phyloP scores from a whole-genome alignment of 2,329 filamentous ascomycete genomes.

The Cladosporium colombiae region DNA sequence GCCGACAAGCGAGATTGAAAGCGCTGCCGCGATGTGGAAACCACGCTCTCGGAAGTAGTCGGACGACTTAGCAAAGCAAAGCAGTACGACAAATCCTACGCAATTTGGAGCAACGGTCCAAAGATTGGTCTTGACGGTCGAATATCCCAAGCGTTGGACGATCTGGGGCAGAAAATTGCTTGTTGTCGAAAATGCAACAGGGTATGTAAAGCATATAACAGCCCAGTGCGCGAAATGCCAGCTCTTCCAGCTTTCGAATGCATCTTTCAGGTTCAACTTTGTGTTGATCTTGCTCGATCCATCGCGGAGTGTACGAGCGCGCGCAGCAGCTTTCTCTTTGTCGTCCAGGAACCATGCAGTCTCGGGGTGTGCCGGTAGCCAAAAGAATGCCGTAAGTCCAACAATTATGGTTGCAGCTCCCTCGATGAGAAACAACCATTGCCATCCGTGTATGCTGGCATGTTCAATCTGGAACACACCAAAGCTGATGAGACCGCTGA shows the following conservation, averaged over 20 bases:
- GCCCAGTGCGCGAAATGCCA: constrained; percentile 49
- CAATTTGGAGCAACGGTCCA: constrained; percentile 53
- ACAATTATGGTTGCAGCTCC: constrained; percentile 41
- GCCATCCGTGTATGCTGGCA: constrained; percentile 49
- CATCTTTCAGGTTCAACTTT: constrained; percentile 43
- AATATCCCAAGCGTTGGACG: constrained; percentile 48
- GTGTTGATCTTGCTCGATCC: constrained; percentile 43
- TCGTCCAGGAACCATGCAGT: constrained; percentile 44
- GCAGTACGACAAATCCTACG: constrained; percentile 49
- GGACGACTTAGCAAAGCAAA: constrained; percentile 47
- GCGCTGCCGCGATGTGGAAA: constrained; percentile 47
- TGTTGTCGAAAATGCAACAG: constrained; percentile 49
- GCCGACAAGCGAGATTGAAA: constrained; percentile 46
- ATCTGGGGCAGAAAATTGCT: constrained; percentile 54
- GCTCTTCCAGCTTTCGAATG: constrained; percentile 46
- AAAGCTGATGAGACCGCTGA: constrained; percentile 44
- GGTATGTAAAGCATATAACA: constrained; percentile 51
- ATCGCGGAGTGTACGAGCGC: constrained; percentile 48
- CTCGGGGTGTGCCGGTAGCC: constrained; percentile 37
- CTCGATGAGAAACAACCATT: constrained; percentile 49
- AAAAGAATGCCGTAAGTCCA: constrained; percentile 36
- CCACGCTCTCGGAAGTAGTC: constrained; percentile 50
- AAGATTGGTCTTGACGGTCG: constrained; percentile 50
- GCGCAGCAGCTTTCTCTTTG: constrained; percentile 43
- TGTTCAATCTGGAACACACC: constrained; percentile 53